A percentile compares a stretch with the other conserved stretches of the same genome.
Conservation (phyloP, 148 eudicot species). For the Linanthus parryae region DNA sequence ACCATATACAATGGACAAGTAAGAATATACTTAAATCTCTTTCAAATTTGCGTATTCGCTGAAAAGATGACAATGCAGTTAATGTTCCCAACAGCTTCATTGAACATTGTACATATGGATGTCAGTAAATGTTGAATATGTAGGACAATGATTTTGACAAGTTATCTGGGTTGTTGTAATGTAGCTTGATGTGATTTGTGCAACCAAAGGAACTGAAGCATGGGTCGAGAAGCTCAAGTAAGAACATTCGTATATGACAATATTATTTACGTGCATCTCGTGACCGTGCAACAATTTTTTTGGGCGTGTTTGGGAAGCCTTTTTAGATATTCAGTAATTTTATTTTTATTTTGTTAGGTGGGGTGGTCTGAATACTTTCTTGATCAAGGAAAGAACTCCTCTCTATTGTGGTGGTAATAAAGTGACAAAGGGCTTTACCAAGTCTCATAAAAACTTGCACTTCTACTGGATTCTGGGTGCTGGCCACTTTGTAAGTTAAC, state of each 20-base stretch:
- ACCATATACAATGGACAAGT: conserved; percentile 39
- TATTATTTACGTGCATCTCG: background rate
- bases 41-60: background rate
- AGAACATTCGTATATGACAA: background rate
- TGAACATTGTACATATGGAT: background rate
- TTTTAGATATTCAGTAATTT: background rate
- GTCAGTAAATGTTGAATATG: background rate
- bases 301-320: background rate
- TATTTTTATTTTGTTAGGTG: too few relatives aligned
- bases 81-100: background rate
- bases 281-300: background rate
- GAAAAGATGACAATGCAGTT: background rate
- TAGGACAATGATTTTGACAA: background rate
- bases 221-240: conserved; percentile 54
- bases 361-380: conserved; percentile 34
- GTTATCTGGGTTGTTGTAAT: background rate
- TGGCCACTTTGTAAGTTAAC: conserved; percentile 58
- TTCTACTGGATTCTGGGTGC: conserved; percentile 64
- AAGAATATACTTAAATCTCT: background rate
- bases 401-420: conserved; percentile 24
- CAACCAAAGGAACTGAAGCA: conserved; percentile 50
- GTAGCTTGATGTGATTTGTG: conserved; percentile 49
- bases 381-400: conserved; percentile 25
- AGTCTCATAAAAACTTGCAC: conserved; percentile 39
- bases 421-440: conserved; percentile 35